Conservation (phyloP, 768 basidiomycete species). For the Porphyrellus cyaneotinctus region DNA sequence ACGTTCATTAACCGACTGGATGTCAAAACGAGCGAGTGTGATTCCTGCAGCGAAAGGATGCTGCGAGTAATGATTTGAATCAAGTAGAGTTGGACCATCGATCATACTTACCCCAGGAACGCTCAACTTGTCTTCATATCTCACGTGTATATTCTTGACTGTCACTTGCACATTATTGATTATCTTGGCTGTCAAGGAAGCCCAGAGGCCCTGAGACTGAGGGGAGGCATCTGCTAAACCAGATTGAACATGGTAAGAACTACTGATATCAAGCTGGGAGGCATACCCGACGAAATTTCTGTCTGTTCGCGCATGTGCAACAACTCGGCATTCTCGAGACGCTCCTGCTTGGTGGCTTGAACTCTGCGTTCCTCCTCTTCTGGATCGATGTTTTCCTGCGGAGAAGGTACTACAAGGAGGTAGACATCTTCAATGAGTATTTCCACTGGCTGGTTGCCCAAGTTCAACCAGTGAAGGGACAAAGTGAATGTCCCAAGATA, state of each 20-base stretch:
- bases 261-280: not conserved
- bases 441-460: slow-evolving; percentile 87
- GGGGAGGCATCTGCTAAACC: slow-evolving; percentile 43
- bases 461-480: slow-evolving; percentile 84
- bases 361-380: slow-evolving; percentile 81
- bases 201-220: slow-evolving; percentile 82
- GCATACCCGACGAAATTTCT: slow-evolving; percentile 46
- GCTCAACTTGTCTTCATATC: slow-evolving; percentile 93
- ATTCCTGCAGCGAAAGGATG: slow-evolving; percentile 93
- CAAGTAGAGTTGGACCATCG: not conserved
- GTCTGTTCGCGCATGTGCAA: slow-evolving; percentile 63
- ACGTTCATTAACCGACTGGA: slow-evolving; percentile 79
- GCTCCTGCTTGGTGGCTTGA: slow-evolving; percentile 85
- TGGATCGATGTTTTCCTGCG: slow-evolving; percentile 62
- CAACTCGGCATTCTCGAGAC: slow-evolving; percentile 83
- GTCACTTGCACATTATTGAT: slow-evolving; percentile 96
- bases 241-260: slow-evolving; percentile 1
- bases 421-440: slow-evolving; percentile 92
- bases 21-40: slow-evolving; percentile 83
- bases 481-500: slow-evolving; percentile 83
- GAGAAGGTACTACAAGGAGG: slow-evolving; percentile 83
- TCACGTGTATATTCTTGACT: slow-evolving; percentile 91
- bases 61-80: slow-evolving; percentile 35
- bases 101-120: slow-evolving; percentile 74
- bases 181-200: slow-evolving; percentile 81